Conservation (phyloP, 2,329 filamentous ascomycete genomes). For the Clathrospora elynae region DNA sequence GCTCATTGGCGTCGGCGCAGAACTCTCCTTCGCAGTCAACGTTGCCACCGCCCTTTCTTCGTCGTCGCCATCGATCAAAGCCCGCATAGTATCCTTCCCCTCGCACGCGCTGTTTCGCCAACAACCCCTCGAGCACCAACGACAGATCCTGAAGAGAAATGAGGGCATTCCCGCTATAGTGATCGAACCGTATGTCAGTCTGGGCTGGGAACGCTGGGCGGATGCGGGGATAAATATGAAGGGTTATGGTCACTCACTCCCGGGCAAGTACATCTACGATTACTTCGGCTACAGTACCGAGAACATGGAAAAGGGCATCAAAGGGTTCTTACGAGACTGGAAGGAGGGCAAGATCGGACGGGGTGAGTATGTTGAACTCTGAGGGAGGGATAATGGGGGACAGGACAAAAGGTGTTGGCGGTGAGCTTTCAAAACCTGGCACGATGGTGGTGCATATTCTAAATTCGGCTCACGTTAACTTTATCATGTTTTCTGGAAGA, state of each 20-base stretch:
- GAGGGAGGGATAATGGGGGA: no score
- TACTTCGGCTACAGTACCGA: constrained; percentile 65
- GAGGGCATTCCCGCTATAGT: constrained; percentile 57
- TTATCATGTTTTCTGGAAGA: no score
- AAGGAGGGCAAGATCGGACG: no score
- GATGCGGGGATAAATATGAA: constrained; percentile 61
- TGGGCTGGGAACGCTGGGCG: constrained; percentile 66
- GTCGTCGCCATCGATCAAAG: constrained; percentile 48
- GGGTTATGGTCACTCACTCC: constrained; percentile 62
- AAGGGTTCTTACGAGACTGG: no score
- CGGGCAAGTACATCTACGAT: constrained; percentile 60
- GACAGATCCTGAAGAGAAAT: constrained; percentile 53
- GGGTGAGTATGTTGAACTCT: no score
- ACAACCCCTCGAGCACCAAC: constrained; percentile 54
- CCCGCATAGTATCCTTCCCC: constrained; percentile 58
- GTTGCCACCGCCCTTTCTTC: constrained; percentile 50
- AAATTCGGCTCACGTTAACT: no score
- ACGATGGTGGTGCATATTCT: no score
- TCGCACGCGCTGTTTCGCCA: constrained; percentile 58
- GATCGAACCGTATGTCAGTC: constrained; percentile 64
- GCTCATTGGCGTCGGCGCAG: constrained; percentile 51
- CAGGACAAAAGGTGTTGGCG: no score
- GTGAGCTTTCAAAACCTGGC: no score
- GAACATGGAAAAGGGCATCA: no score
- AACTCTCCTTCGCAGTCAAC: constrained; percentile 55